Base-by-base conservation (phyloP, 1,139 yeast species). In the Yamadazyma dushanensis region DNA sequence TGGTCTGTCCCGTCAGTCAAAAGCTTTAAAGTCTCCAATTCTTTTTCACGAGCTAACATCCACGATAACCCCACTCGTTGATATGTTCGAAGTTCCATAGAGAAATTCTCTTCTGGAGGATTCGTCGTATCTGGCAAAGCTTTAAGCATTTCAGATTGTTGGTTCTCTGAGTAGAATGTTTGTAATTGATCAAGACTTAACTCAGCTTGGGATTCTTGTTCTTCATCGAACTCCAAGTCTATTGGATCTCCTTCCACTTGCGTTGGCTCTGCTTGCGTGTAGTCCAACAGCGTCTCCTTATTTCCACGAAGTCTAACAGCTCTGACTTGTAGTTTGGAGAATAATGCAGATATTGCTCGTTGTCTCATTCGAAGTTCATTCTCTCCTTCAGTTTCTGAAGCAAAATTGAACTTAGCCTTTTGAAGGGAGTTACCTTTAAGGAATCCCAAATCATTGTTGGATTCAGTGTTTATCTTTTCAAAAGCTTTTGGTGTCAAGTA, bases 61-160 rank as follows among this genome's bases (percentile, higher is more conserved):
- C 96, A 87, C 3, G 88, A 76, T 19, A 87, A 60, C 0, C 95
- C 95, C 46, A 82, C 86, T 43, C 74, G 78, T 57, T 89, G 97
- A 54, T 89, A 89, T 2, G 76, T 73, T 37, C 95, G 64, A 35
- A 89, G 61, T 1, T 62, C 61, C 38, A 87, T 46, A 6, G 64
- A 64, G 49, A 88, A 85, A 19, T 81, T 70, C 5, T 61, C 61
- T 1, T 44, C 38, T 0, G 83, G 75, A 0, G 96, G 95, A 3
- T 40, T 47, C 5, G 78, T 76, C 0, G 81, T 68, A 45, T 80
- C 86, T 0, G 86, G 84, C 26, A 87, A 66, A 26, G 66, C 66
- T 14, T 69, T 65, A 8, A 75, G 49, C 41, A 72, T 59, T 31
- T 78, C 74, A 1, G 72, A 63, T 27, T 71, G 67, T 47, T 82